Percentiles rank a stretch among this genome's conserved stretches.
These are phyloP conservation scores for Pyrus pyrifolia DNA, from an alignment of 306 rosid genomes.

Conservation along the genomic window DNA sequence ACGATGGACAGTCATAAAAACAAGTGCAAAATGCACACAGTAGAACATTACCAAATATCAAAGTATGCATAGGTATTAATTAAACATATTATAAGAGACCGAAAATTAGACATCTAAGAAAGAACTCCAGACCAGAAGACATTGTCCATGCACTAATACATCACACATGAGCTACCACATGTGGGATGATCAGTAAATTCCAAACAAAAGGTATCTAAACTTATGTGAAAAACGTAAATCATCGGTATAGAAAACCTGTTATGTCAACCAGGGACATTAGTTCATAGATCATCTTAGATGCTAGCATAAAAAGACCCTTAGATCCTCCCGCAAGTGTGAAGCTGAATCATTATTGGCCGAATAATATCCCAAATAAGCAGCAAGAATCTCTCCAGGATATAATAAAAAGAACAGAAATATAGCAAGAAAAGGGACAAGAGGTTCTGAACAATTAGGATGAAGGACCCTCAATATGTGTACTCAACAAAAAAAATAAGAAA, in stretches of 20 bases:
- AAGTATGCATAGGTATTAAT: not conserved
- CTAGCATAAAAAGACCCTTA: not conserved
- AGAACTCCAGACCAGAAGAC: not conserved
- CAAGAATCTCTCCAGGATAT: not conserved
- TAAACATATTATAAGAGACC: not conserved
- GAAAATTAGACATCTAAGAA: not conserved
- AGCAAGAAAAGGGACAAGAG: not conserved
- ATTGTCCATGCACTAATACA: not conserved
- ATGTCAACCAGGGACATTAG: not conserved
- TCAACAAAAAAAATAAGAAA: not conserved
- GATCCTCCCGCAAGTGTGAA: not conserved
- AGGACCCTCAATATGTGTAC: not conserved
- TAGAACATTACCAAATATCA: not conserved
- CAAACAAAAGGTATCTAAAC: not conserved
- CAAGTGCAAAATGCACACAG: constrained; percentile 18
- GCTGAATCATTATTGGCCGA: not conserved
- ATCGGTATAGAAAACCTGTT: not conserved
- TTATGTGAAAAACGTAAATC: not conserved
- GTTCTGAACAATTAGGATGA: not conserved
- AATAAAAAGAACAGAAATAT: not conserved
- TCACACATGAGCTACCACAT: not conserved
- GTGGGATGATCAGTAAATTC: not conserved
- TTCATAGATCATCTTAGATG: not conserved
- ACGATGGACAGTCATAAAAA: constrained; percentile 19
- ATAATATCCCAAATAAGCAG: not conserved